Evolutionary conservation across 2,329 filamentous ascomycete genomes (phyloP).

Genomic region (Tolypocladium nubicola): DNA sequence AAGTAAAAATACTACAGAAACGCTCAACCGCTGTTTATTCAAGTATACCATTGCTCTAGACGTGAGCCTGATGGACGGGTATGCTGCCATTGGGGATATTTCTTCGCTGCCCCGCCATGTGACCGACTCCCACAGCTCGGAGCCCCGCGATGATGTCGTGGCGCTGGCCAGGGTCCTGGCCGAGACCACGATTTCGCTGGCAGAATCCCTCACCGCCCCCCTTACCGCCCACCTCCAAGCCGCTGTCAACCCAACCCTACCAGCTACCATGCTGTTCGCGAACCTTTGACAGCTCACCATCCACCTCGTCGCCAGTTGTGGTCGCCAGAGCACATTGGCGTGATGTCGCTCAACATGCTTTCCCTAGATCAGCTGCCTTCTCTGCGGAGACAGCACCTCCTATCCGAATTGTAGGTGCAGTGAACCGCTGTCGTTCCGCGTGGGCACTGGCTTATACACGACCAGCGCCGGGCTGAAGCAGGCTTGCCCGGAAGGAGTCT

Average conservation of each 20-base stretch:
- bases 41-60: background rate
- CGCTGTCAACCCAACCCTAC: background rate
- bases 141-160: constrained; percentile 7
- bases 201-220: constrained; percentile 12
- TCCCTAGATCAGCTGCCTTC: constrained; percentile 37
- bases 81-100: background rate
- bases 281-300: background rate
- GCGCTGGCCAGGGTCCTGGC: background rate
- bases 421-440: background rate
- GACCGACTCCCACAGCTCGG: background rate
- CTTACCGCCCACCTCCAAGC: constrained; percentile 1
- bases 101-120: constrained; percentile 1
- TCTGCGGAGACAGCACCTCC: constrained; percentile 63
- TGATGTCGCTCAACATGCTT: background rate
- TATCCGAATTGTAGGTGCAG: constrained; percentile 66
- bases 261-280: background rate
- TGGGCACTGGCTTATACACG: background rate
- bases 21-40: background rate
- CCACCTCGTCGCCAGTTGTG: background rate
- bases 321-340: background rate
- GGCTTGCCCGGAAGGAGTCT: constrained; percentile 76
- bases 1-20: background rate
- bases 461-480: constrained; percentile 67
- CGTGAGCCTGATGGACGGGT: background rate
- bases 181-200: background rate